A percentile compares a stretch with the other conserved stretches of the same genome.
These are phyloP conservation scores for Capronia coronata DNA, from an alignment of 2,329 filamentous ascomycete genomes.

Conservation along the genomic window DNA sequence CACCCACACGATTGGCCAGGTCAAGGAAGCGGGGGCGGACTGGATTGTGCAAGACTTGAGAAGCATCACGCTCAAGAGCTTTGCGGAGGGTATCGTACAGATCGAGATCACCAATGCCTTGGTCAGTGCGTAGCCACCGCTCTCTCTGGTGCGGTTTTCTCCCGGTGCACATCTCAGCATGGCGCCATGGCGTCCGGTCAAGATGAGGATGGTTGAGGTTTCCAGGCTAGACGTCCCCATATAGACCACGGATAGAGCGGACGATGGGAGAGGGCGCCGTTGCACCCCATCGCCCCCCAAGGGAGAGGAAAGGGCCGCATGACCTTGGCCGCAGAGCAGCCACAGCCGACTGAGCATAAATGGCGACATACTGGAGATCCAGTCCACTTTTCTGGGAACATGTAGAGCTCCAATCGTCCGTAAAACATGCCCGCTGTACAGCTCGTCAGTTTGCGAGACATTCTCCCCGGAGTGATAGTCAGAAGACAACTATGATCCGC, in stretches of 20 bases:
- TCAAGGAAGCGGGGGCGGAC: constrained; percentile 71
- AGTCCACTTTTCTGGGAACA: neutral
- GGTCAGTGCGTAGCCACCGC: constrained; percentile 9
- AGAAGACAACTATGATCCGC: neutral
- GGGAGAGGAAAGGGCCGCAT: constrained; percentile 11
- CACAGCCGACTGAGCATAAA: constrained; percentile 6
- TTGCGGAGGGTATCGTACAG: constrained; percentile 15
- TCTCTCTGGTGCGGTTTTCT: neutral
- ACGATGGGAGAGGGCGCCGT: no score
- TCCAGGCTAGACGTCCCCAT: neutral
- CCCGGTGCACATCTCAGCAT: constrained; percentile 10
- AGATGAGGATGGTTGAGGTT: neutral
- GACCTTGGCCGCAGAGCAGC: neutral
- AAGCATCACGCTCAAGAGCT: constrained; percentile 56
- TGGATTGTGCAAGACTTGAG: constrained; percentile 77
- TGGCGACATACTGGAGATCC: neutral
- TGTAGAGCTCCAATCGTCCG: neutral
- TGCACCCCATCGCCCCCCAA: no score
- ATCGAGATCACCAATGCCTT: constrained; percentile 24
- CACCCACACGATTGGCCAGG: constrained; percentile 68
- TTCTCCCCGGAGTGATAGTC: neutral
- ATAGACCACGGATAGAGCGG: constrained; percentile 3
- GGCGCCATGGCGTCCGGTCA: constrained; percentile 5
- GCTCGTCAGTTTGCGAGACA: no score
- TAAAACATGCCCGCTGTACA: no score